These are phyloP conservation scores for Alternaria solani DNA, from an alignment of 2,329 filamentous ascomycete genomes.

Conservation along the genomic window DNA sequence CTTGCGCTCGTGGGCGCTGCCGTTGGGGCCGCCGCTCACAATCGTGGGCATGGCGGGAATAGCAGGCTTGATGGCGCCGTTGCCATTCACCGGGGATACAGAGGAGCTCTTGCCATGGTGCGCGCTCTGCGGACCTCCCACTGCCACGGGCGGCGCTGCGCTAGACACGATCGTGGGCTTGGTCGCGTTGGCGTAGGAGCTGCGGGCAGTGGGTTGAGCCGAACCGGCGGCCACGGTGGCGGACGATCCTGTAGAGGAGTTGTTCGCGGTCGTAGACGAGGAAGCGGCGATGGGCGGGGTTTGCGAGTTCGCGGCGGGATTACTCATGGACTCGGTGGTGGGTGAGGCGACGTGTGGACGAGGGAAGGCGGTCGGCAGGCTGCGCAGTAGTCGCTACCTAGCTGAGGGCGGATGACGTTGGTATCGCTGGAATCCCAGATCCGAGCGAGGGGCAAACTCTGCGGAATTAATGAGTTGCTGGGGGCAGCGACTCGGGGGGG, in stretches of 20 bases:
- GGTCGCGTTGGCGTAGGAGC: conserved; percentile 69
- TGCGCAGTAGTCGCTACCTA: conserved; percentile 26
- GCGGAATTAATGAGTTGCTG: conserved; percentile 37
- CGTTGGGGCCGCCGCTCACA: conserved; percentile 73
- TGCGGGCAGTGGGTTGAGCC: conserved; percentile 63
- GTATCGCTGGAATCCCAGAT: conserved; percentile 43
- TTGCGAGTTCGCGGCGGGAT: conserved; percentile 63
- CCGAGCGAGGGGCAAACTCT: conserved; percentile 29
- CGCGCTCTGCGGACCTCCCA: conserved; percentile 64
- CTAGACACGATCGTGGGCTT: conserved; percentile 62
- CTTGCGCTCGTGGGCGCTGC: conserved; percentile 78
- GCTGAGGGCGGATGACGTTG: conserved; percentile 23
- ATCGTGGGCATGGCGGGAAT: conserved; percentile 62
- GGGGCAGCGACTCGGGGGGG: conserved; percentile 35
- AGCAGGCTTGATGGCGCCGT: conserved; percentile 57
- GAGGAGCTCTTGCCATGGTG: conserved; percentile 53
- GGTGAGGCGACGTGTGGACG: conserved; percentile 13
- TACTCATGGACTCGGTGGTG: conserved; percentile 61
- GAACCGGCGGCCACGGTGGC: conserved; percentile 60
- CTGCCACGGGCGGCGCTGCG: conserved; percentile 61
- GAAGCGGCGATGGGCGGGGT: conserved; percentile 59
- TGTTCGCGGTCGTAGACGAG: conserved; percentile 57
- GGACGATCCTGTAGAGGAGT: conserved; percentile 60
- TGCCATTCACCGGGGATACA: conserved; percentile 85
- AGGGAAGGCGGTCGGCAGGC: conserved; percentile 15